Percentiles rank a stretch among this genome's conserved stretches.
Conservation (phyloP, 208 protist species). For the Leishmania guyanensis region DNA sequence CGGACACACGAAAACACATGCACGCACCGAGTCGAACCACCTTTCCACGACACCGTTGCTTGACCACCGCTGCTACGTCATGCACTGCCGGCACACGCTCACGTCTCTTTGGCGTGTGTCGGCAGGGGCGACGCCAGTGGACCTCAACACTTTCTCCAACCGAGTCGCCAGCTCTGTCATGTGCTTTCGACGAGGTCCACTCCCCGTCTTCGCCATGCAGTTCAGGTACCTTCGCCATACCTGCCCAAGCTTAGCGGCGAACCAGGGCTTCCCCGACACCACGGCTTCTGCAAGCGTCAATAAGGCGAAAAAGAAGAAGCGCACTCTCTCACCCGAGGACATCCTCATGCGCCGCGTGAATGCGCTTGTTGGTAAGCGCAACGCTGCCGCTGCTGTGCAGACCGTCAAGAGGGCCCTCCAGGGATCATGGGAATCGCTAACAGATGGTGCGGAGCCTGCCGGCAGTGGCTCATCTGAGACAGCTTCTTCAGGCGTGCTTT, state of each 20-base stretch:
- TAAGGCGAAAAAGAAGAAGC: not conserved
- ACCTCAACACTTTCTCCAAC: not conserved
- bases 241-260: not conserved
- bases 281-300: not conserved
- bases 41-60: not conserved
- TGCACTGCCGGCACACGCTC: not conserved
- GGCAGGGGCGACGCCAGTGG: not conserved
- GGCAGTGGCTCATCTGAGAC: not conserved
- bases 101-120: not conserved
- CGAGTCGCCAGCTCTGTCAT: not conserved
- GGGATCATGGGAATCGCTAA: conserved; percentile 3
- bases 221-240: not conserved
- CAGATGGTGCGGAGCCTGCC: not conserved
- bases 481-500: not conserved
- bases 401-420: conserved; percentile 14
- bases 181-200: not conserved
- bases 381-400: conserved; percentile 29
- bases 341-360: conserved; percentile 28
- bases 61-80: not conserved
- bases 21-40: not conserved
- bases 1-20: not conserved
- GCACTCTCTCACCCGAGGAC: conserved; percentile 17
- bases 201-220: not conserved
- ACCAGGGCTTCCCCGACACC: not conserved
- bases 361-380: conserved; percentile 22